Evolutionary conservation across 495 filamentous ascomycete species (phyloP), one percentile per base, ranked within the genome.

Genomic region (Aspergillus diversus): DNA sequence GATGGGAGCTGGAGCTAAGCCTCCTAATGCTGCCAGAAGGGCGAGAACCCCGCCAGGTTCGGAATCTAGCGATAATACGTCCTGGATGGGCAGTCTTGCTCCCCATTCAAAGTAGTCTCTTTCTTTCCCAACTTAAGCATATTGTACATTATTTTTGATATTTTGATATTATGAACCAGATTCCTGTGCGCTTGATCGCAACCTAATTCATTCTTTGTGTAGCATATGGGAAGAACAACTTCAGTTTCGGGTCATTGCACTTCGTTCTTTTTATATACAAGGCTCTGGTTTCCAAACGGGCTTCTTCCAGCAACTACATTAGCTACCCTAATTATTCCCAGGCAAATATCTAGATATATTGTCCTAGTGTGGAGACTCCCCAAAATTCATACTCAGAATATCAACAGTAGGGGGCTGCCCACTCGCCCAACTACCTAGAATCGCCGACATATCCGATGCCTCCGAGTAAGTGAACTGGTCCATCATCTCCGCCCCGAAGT

Each of bases 81-180:
- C 66, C 57, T 80, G 77, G 76, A 80, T 79, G 77, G 77, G 76
- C 0, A 74, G 73, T 34, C 71, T 80, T 63, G 76, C 76, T 39
- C 68, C 71, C 33, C n/a, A 35, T 6, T 46, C 53, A 7, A 61
- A 58, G 51, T 50, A 15, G 46, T 12, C 46, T 49, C 7, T 13
- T 13, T 39, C 37, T 13, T 8, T 39, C 37, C 15, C 17, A 49
- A 8, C 5, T 49, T 49, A 0, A 8, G 17, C 17, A 21, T 17
- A 49, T 16, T 49, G 16, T 49, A 17, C 16, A 49, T 49, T 49
- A 49, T n/a, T 27, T 27, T 27, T 27, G 21, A 27, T 27, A 1
- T 27, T 27, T 27, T 27, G 21, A 27, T 27, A 1, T 27, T 27
- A 27, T 27, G 21, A 27, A 27, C 21, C 21, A 27, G 21, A 27